Evolutionary conservation across 2,329 filamentous ascomycete species (phyloP).

Genomic region (Ophiostoma novo-ulmi): DNA sequence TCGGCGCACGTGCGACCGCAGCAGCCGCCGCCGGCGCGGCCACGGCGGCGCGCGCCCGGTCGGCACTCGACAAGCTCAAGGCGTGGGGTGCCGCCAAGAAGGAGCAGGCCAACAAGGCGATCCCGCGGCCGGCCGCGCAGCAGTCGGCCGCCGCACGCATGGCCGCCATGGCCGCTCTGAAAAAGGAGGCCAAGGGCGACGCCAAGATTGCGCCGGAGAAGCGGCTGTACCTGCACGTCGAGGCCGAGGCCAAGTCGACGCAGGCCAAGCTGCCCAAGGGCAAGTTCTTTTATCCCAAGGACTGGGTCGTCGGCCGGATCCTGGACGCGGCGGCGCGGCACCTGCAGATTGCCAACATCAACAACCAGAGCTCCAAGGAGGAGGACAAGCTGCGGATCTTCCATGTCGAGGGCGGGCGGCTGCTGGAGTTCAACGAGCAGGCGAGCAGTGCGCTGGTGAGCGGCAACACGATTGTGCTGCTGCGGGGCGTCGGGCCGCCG

Average conservation of each 20-base stretch:
- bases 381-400: conserved; percentile 80
- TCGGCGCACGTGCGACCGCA: conserved; percentile 42
- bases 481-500: conserved; percentile 79
- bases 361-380: conserved; percentile 71
- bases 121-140: conserved; percentile 54
- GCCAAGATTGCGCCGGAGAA: conserved; percentile 74
- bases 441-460: conserved; percentile 66
- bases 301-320: conserved; percentile 85
- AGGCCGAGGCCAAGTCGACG: conserved; percentile 82
- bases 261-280: conserved; percentile 77
- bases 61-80: conserved; percentile 70
- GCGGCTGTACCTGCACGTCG: conserved; percentile 83
- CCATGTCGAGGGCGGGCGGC: conserved; percentile 81
- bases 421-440: conserved; percentile 86
- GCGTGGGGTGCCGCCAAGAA: conserved; percentile 76
- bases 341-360: conserved; percentile 76
- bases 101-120: conserved; percentile 51
- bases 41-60: conserved; percentile 60
- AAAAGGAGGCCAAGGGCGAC: conserved; percentile 86
- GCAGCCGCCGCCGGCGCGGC: conserved; percentile 37
- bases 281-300: conserved; percentile 71
- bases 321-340: conserved; percentile 72
- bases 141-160: conserved; percentile 57
- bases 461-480: conserved; percentile 83
- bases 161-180: conserved; percentile 69